Evolutionary conservation across 805 yeast genomes (phyloP).

Genomic region (Saccharomycopsis sp.): DNA sequence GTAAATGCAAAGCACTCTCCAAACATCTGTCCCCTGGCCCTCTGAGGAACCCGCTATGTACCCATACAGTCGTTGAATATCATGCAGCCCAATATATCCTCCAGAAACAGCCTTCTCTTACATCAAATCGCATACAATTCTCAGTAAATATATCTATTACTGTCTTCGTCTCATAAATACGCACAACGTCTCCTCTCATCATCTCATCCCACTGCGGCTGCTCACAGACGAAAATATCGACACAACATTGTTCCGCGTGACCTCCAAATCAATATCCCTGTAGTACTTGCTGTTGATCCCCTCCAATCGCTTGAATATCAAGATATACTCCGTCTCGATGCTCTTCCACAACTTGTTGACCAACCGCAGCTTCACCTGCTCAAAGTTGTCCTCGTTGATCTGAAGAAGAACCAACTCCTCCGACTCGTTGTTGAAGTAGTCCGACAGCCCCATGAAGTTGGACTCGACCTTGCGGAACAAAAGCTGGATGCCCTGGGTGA

Average conservation of each 20-base stretch:
- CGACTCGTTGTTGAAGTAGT: constrained; percentile 2
- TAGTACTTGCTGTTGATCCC: constrained; percentile 47
- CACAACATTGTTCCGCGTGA: constrained; percentile 50
- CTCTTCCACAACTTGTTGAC: constrained; percentile 63
- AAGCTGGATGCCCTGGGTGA: constrained; percentile 46
- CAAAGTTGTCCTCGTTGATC: constrained; percentile 22
- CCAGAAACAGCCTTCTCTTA: too few relatives aligned
- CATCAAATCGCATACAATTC: too few relatives aligned
- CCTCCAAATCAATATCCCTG: constrained; percentile 42
- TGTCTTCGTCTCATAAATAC: too few relatives aligned
- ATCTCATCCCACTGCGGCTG: neutral
- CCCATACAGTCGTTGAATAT: too few relatives aligned
- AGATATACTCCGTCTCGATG: constrained; percentile 55
- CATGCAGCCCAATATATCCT: too few relatives aligned
- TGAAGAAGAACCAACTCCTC: constrained; percentile 16
- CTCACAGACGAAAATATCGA: constrained; percentile 22
- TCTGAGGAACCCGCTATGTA: too few relatives aligned
- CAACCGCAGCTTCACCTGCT: constrained; percentile 45
- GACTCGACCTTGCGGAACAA: constrained; percentile 49
- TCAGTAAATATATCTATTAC: too few relatives aligned
- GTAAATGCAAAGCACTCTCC: too few relatives aligned
- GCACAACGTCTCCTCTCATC: too few relatives aligned
- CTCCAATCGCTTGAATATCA: constrained; percentile 47
- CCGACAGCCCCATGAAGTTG: constrained; percentile 37
- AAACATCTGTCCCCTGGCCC: too few relatives aligned